Evolutionary conservation across 2,329 filamentous ascomycete species (phyloP).

Genomic region (Arthrobotrys pseudoclavata): DNA sequence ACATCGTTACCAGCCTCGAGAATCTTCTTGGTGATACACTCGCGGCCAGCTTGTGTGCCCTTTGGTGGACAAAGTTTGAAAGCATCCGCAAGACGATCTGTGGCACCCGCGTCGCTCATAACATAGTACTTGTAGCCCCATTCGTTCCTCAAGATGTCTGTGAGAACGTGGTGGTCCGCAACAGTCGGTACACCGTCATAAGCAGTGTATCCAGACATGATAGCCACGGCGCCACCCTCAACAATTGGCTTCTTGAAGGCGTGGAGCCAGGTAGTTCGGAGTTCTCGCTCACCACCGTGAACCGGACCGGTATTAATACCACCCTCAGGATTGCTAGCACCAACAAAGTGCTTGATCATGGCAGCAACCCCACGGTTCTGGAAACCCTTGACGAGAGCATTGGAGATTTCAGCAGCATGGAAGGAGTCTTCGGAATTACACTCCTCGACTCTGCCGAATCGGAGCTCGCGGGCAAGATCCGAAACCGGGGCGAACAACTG

Average conservation of each 20-base stretch:
- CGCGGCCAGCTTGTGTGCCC: constrained; percentile 67
- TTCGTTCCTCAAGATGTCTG: constrained; percentile 77
- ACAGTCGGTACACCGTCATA: constrained; percentile 80
- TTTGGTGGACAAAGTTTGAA: constrained; percentile 75
- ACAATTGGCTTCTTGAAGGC: constrained; percentile 79
- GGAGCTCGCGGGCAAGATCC: constrained; percentile 78
- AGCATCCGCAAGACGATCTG: constrained; percentile 68
- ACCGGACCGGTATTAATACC: constrained; percentile 77
- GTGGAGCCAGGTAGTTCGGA: constrained; percentile 72
- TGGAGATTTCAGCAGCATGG: constrained; percentile 77
- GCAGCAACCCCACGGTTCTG: constrained; percentile 77
- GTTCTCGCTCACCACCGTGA: constrained; percentile 71
- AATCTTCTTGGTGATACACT: constrained; percentile 70
- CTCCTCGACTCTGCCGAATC: constrained; percentile 81
- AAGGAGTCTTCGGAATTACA: constrained; percentile 79
- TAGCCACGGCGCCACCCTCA: constrained; percentile 75
- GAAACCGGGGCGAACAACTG: constrained; percentile 80
- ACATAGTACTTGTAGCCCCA: constrained; percentile 81
- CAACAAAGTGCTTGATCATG: constrained; percentile 82
- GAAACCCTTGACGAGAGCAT: constrained; percentile 73
- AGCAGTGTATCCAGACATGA: constrained; percentile 82
- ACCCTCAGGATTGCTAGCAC: constrained; percentile 77
- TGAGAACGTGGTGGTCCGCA: constrained; percentile 76
- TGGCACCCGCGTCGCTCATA: constrained; percentile 72
- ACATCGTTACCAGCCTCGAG: constrained; percentile 79